Evolutionary conservation across 306 rosid species (phyloP).

Genomic region (Erythrophleum fordii): DNA sequence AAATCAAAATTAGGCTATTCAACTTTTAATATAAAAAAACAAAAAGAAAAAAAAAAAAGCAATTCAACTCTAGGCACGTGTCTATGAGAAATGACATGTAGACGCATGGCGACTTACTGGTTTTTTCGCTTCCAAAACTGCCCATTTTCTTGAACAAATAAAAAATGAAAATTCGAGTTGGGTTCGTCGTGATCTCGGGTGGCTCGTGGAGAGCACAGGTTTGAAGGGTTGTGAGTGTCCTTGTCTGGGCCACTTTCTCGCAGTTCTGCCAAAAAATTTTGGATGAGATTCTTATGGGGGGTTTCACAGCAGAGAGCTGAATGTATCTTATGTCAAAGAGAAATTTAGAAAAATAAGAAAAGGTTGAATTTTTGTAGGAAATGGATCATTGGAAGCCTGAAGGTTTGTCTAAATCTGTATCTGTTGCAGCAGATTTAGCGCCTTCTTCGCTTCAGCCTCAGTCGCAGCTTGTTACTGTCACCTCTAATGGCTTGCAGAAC

Average conservation of each 20-base stretch:
- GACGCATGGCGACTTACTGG: neutral
- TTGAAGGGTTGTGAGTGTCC: conserved; percentile 12
- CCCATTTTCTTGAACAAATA: neutral
- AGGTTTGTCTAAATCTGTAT: conserved; percentile 40
- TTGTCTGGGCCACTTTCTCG: neutral
- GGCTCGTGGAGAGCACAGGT: conserved; percentile 41
- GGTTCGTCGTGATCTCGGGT: conserved; percentile 1
- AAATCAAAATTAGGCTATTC: too few relatives aligned
- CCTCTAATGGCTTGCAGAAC: conserved; percentile 39
- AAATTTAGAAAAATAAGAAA: neutral
- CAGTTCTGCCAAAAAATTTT: neutral
- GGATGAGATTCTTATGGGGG: conserved; percentile 5
- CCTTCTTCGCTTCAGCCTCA: conserved; percentile 43
- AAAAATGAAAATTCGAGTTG: neutral
- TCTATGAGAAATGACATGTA: neutral
- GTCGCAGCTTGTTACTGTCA: conserved; percentile 37
- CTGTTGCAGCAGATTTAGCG: conserved; percentile 37
- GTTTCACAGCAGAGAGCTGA: neutral
- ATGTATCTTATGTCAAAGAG: neutral
- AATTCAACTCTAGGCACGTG: neutral
- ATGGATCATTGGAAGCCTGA: conserved; percentile 65
- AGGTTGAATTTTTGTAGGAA: neutral
- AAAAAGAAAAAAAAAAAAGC: too few relatives aligned
- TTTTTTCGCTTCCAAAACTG: neutral
- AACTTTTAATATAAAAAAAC: too few relatives aligned